Evolutionary conservation across 2,329 filamentous ascomycete species (phyloP), one percentile per base, ranked within the genome.

Genomic region (Chaetomiaceae sp.): DNA sequence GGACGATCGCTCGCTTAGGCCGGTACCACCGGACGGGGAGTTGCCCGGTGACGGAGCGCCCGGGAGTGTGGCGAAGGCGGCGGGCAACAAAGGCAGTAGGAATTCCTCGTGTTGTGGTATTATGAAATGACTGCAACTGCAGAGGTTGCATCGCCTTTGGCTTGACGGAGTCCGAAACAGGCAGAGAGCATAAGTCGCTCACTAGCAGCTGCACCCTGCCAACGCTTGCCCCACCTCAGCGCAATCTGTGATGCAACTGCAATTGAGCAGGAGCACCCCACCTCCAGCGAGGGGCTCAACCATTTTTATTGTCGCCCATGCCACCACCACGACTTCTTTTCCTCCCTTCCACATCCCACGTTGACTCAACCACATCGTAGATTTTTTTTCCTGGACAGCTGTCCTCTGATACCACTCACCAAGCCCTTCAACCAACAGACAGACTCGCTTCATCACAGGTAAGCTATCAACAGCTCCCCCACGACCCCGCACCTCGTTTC

Each of bases 241-340:
- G 45, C 44, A 54, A 53, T 61, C 52, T 38, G 54, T 61, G 60
- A 60, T 61, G 60, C 60, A 62, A 62, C 43, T 29, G 49, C 56
- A 38, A 54, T 52, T 46, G 46, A 53, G 55, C 27, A 47, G 17
- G 29, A 60, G 20, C 62, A 66, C 62, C 64, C 64, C 64, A 64
- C 64, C 63, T 62, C n/a, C 58, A 6, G 36, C 40, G 58, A 54
- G 53, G 53, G 45, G 61, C 57, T 63, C 61, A 63, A 59, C 61
- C 61, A 56, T 61, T 64, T 63, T 65, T 61, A 60, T 63, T 55
- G 40, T 50, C 60, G 53, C 61, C 64, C 63, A 63, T 63, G 58
- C 63, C 62, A 63, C 62, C 60, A 62, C 48, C 52, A 54, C 49
- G 27, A 34, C 33, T 36, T n/a, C 29, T 11, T 38, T 37, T 38